Percentiles rank a stretch among this genome's conserved stretches.
Evolutionary conservation across 2,329 filamentous ascomycete genomes (phyloP).

Genomic region (Zasmidium cellare): DNA sequence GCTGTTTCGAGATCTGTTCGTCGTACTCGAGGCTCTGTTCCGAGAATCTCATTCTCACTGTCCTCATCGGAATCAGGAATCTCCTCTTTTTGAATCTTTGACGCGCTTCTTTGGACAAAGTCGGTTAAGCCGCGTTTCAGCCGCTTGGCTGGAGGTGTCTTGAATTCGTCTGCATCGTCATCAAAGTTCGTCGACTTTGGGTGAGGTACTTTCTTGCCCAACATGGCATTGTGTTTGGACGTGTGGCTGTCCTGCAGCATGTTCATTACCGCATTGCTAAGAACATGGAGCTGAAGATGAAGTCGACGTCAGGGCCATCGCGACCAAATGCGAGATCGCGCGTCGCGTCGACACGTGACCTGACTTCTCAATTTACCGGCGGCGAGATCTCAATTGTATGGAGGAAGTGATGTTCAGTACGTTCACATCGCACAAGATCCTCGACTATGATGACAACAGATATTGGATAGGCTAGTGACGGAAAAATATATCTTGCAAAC

Average conservation of each 20-base stretch:
- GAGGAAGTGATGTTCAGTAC: no score
- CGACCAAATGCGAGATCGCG: background rate
- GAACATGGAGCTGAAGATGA: background rate
- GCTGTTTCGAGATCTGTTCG: slow-evolving; percentile 71
- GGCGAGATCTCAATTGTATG: background rate
- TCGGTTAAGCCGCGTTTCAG: slow-evolving; percentile 33
- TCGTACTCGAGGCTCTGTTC: slow-evolving; percentile 32
- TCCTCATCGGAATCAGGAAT: slow-evolving; percentile 35
- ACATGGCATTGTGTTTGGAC: slow-evolving; percentile 51
- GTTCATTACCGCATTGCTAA: background rate
- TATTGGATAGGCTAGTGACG: no score
- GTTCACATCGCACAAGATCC: no score
- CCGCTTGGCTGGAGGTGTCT: slow-evolving; percentile 43
- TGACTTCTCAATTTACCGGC: background rate
- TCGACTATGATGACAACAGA: no score
- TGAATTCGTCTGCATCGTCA: slow-evolving; percentile 34
- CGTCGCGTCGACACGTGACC: background rate
- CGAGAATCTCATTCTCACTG: slow-evolving; percentile 30
- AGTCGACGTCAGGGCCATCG: background rate
- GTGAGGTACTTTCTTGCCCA: slow-evolving; percentile 44
- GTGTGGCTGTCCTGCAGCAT: slow-evolving; percentile 42
- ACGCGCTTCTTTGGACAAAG: slow-evolving; percentile 24
- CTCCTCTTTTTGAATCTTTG: slow-evolving; percentile 25
- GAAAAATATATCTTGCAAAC: no score
- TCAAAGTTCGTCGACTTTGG: slow-evolving; percentile 47